Evolutionary conservation across 176 grass and related monocot genomes (phyloP).

Genomic region (Saccharum spontaneum): DNA sequence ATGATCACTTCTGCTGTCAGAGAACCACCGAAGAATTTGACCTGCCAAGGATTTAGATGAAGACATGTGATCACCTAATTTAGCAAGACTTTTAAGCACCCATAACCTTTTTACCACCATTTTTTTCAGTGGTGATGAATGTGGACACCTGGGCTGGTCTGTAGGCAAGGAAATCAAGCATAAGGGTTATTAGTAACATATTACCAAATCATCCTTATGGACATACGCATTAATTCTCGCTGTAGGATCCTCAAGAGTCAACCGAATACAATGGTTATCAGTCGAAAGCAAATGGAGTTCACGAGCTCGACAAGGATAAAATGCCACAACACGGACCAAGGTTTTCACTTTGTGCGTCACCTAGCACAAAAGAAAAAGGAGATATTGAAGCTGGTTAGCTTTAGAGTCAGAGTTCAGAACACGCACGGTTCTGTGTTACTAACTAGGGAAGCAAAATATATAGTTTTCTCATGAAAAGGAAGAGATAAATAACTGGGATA

Average conservation of each 20-base stretch:
- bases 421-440: neutral
- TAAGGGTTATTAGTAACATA: slow-evolving; percentile 20
- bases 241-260: slow-evolving; percentile 85
- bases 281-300: slow-evolving; percentile 40
- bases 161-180: slow-evolving; percentile 2
- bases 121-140: neutral
- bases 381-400: neutral
- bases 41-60: slow-evolving; percentile 46
- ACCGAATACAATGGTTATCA: slow-evolving; percentile 33
- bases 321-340: slow-evolving; percentile 64
- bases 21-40: slow-evolving; percentile 60
- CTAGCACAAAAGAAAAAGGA: slow-evolving; percentile 39
- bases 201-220: slow-evolving; percentile 62
- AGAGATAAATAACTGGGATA: neutral
- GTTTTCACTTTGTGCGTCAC: slow-evolving; percentile 64
- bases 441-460: neutral
- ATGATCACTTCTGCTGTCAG: slow-evolving; percentile 26
- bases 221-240: slow-evolving; percentile 72
- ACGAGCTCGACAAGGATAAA: slow-evolving; percentile 50
- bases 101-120: neutral
- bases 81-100: slow-evolving; percentile 16
- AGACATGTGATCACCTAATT: neutral
- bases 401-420: neutral
- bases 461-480: neutral
- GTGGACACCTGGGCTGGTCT: neutral